These are phyloP conservation scores for Huntiella moniliformis DNA, from an alignment of 2,329 filamentous ascomycete species.

Conservation along the genomic window DNA sequence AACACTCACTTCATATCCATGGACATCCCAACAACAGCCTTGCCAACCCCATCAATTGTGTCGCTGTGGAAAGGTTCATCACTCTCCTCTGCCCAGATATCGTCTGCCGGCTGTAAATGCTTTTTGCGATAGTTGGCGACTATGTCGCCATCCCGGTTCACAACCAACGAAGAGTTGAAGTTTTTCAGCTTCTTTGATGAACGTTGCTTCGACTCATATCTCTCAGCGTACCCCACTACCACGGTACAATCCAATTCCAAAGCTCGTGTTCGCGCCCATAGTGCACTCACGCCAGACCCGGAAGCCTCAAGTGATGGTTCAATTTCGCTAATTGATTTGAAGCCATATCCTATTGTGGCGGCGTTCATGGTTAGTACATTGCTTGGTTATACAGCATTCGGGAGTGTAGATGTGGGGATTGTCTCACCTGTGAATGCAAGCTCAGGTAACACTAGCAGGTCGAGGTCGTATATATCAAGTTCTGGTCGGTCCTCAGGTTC, in stretches of 20 bases:
- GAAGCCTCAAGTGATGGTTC: slow-evolving; percentile 43
- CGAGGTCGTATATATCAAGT: slow-evolving; percentile 21
- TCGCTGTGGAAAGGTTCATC: slow-evolving; percentile 26
- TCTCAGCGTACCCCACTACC: slow-evolving; percentile 49
- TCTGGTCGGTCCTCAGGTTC: no score
- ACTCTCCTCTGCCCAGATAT: slow-evolving; percentile 42
- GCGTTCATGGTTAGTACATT: no score
- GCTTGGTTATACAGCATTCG: no score
- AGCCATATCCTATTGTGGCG: slow-evolving; percentile 41
- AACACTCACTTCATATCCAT: slow-evolving; percentile 32
- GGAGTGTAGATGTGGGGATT: slow-evolving; percentile 15
- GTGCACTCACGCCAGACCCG: slow-evolving; percentile 37
- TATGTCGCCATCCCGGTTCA: slow-evolving; percentile 32
- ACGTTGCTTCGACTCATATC: slow-evolving; percentile 15
- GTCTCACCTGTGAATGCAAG: slow-evolving; percentile 32
- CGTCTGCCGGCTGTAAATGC: slow-evolving; percentile 40
- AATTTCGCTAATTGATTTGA: slow-evolving; percentile 42
- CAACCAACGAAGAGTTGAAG: slow-evolving; percentile 27
- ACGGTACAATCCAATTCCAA: slow-evolving; percentile 41
- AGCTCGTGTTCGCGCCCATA: slow-evolving; percentile 46
- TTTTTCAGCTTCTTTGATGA: slow-evolving; percentile 17
- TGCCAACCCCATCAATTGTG: slow-evolving; percentile 25
- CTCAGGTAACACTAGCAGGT: slow-evolving; percentile 50
- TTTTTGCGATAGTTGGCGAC: slow-evolving; percentile 34
- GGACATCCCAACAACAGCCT: slow-evolving; percentile 36